Conservation (phyloP, 1,284 basidiomycete genomes). For the Pascua guehoae region DNA sequence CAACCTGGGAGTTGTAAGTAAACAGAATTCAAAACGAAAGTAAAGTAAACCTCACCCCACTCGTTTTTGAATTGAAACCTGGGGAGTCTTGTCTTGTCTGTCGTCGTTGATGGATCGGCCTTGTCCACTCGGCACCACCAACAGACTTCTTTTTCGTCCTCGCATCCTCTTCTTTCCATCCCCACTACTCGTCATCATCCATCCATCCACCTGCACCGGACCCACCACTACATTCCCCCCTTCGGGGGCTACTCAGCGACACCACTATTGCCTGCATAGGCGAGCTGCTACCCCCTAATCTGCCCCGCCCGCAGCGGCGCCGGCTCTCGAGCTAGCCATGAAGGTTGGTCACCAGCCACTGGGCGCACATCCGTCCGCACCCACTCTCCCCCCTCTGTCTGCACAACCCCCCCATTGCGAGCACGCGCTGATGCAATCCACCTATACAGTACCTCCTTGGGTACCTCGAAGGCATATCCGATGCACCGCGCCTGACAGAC, state of each 20-base stretch:
- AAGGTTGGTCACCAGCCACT: constrained; percentile 30
- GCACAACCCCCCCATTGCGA: background rate
- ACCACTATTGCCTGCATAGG: constrained; percentile 10
- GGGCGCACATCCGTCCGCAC: background rate
- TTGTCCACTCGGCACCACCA: no score
- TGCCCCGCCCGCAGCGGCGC: constrained; percentile 11
- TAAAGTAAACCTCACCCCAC: background rate
- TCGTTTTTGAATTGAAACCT: no score
- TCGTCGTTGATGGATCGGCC: no score
- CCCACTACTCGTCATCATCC: constrained; percentile 17
- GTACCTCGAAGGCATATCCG: constrained; percentile 46
- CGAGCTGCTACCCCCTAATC: background rate
- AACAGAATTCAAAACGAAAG: background rate
- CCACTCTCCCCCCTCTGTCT: background rate
- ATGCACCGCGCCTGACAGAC: constrained; percentile 45
- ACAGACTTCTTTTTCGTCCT: constrained; percentile 7
- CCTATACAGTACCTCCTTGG: constrained; percentile 48
- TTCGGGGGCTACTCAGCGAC: constrained; percentile 30
- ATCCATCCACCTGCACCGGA: constrained; percentile 34
- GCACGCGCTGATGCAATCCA: constrained; percentile 32
- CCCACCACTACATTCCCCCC: background rate
- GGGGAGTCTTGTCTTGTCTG: no score
- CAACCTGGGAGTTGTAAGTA: background rate
- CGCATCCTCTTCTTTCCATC: constrained; percentile 5
- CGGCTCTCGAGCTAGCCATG: constrained; percentile 24